Evolutionary conservation across 768 basidiomycete genomes (phyloP).

Genomic region (Amanita muscaria): DNA sequence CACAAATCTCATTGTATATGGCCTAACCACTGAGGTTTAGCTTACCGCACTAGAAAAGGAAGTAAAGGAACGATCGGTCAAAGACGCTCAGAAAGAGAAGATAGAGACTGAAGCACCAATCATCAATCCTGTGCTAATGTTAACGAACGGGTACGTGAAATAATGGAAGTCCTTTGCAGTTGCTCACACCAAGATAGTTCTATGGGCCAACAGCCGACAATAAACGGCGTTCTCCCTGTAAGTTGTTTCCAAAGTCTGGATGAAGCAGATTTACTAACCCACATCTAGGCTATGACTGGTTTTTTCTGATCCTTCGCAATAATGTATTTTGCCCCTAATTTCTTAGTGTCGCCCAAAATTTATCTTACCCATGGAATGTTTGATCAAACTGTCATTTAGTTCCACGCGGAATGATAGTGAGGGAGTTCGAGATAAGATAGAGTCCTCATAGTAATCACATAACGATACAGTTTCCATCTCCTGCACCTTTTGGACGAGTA

Average conservation of each 20-base stretch:
- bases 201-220: conserved; percentile 55
- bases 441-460: conserved; percentile 33
- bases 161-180: not conserved
- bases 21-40: too few species aligned
- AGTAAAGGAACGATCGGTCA: conserved; percentile 79
- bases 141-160: conserved; percentile 67
- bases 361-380: too few species aligned
- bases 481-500: conserved; percentile 60
- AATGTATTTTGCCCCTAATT: conserved; percentile 2
- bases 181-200: conserved; percentile 31
- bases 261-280: not conserved
- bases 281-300: conserved; percentile 53
- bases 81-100: conserved; percentile 83
- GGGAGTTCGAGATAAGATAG: too few species aligned
- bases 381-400: too few species aligned
- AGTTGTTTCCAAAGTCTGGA: conserved; percentile 17
- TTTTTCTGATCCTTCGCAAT: conserved; percentile 26
- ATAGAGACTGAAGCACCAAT: conserved; percentile 81
- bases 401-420: too few species aligned
- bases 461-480: conserved; percentile 45
- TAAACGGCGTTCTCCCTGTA: conserved; percentile 67
- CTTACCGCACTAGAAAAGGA: conserved; percentile 79
- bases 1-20: too few species aligned
- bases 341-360: too few species aligned
- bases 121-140: conserved; percentile 71